Evolutionary conservation across 1,284 basidiomycete genomes (phyloP), one percentile per base, ranked within the genome.

Genomic region (Pulchroboletus neoregius): DNA sequence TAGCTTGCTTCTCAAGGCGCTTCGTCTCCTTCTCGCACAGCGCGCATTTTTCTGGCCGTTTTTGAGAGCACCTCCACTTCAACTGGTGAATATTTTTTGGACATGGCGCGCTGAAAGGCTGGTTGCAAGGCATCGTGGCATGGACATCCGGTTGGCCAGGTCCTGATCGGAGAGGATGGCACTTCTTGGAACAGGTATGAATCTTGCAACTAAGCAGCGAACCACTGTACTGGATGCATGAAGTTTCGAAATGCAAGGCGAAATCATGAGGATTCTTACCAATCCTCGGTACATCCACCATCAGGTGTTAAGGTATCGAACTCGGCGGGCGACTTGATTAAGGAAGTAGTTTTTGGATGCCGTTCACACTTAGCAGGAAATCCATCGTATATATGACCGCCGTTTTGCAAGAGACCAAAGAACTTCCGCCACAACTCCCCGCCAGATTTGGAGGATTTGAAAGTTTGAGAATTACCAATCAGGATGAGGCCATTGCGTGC

Each of bases 401-500:
- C 65, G 1, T 60, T 39, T 39, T 57, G 56, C 8, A 84, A 59
- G 39, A 78, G 53, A 6, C 59, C 55, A 49, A 84, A 70, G 4
- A 84, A 67, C 10, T 61, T 62, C 0, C 40, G 57, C 82, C 82
- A 85, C 0, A 80, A 38, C 0, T 71, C 69, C 8, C 66, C 66
- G 1, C 76, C 82, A 41, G 74, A 76, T 8, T 71, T 70, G 6
- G 81, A 69, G 2, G 69, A 62, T 38, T 62, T 61, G 60, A 84
- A 84, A 0, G 82, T 85, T 4, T 70, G 55, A 1, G 72, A 62
- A 50, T 85, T 83, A 1, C 82, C 83, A n/a, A 85, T 71, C 61
- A 85, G 72, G 51, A 85, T 78, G 4, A 82, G 63, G 0, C 71
- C 78, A 55, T 82, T 65, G 2, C 82, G 73, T n/a, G 82, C 79